Base-by-base conservation (phyloP, 257 asterid genomes). In the Fraxinus excelsior region DNA sequence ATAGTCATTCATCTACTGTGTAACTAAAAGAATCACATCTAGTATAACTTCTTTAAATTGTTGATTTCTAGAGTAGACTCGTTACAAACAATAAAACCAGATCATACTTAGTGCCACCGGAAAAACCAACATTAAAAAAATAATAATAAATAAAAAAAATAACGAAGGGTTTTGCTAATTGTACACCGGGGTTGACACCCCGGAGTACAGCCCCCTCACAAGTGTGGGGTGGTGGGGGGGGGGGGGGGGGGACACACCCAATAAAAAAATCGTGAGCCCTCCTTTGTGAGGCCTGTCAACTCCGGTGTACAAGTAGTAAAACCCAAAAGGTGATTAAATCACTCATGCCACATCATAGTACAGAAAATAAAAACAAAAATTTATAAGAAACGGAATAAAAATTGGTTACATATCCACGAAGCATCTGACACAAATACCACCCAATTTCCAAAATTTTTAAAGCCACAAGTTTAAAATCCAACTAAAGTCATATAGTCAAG, bases 401-500 rank as follows among this genome's bases (percentile, higher is more conserved):
- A 66, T 19, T 4, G 1, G 31, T 6, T 21, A 46, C 2, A 19
- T 21, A 58, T 21, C 14, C 53, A 32, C 29, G 18, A 77, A 28
- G 7, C 62, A 13, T 26, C 65, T 53, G 31, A n/a, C 6, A 72
- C 56, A 35, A 69, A 58, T 13, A 42, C 31, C 42, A 37, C n/a
- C 18, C 0, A 70, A 35, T 42, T 68, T 21, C 68, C 68, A 34
- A 74, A 74, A 28, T 35, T 67, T n/a, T 58, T 46, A 19, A 80
- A 8, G 44, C 70, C 75, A 44, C 12, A 42, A 69, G 23, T 46
- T 32, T 18, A 5, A 29, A 23, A 42, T 67, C 64, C 40, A 66
- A 72, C 44, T 9, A 23, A 76, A 69, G 42, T 53, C 79, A 71
- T 42, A 53, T 74, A 70, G 42, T 69, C 62, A 51, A 78, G 29